Base-by-base conservation (phyloP, 2,329 filamentous ascomycete genomes). In the Hypomyces rosellus region DNA sequence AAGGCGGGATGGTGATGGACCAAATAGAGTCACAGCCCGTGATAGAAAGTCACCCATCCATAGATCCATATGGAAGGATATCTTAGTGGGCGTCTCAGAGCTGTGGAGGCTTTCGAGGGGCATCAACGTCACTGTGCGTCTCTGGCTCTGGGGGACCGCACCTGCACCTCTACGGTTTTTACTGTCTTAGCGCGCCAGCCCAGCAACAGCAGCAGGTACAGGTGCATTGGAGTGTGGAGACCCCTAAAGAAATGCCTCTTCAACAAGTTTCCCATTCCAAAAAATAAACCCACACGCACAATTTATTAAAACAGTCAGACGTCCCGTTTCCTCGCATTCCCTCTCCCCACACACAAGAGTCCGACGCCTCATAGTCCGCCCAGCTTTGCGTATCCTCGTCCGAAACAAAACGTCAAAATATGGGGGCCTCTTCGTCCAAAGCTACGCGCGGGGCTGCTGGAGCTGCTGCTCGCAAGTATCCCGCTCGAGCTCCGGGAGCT, bases 401-500 rank as follows among this genome's bases (percentile, higher is more conserved):
- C 20, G 20, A 20, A 20, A 20, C 20, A 20, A 3, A 20, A 20
- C 20, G 6, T 30, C 25, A 30, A 30, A 30, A 30, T 30, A 54
- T 54, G 52, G 52, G 52, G 13, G 46, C 52, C 7, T 54, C 52
- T n/a, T 54, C 52, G 14, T 54, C 52, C 11, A 54, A 54, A 22
- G 52, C 46, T 12, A 43, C 49, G 22, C 46, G 39, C 37, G 22
- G 22, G 16, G 41, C 49, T 34, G 45, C 45, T 22, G 52, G 49
- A 45, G 49, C 52, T n/a, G 49, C 52, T n/a, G 52, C 52, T 43
- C 71, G 75, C 50, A 74, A 68, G 54, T 77, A 74, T 56, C 75
- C 75, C 3, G 61, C 68, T 34, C 66, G 72, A 52, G 56, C 69
- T 37, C 57, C 64, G 1, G 63, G 56, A 34, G 54, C 63, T 36